A percentile compares a stretch with the other conserved stretches of the same genome.
phyloP scores from a whole-genome alignment of 1,284 basidiomycete species.

The Ustilago loliicola region DNA sequence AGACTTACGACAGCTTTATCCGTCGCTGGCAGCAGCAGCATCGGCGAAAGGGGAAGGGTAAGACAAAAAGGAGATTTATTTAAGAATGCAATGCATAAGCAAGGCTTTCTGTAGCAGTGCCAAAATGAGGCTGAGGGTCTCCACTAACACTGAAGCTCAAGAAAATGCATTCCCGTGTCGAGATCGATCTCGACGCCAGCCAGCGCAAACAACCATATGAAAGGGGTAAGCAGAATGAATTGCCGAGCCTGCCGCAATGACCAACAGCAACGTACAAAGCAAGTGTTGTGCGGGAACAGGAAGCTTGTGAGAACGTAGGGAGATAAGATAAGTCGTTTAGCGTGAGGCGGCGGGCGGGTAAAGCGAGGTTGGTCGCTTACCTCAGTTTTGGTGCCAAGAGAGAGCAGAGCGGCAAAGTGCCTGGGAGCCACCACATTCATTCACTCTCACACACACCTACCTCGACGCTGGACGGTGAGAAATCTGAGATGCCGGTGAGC shows the following conservation, averaged over 20 bases:
- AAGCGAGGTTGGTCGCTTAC: background rate
- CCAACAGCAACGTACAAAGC: too few relatives aligned
- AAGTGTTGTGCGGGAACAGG: too few relatives aligned
- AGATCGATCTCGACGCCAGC: background rate
- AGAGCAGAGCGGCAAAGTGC: background rate
- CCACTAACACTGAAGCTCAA: background rate
- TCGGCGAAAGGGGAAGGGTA: background rate
- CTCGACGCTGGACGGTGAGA: too few relatives aligned
- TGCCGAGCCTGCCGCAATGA: too few relatives aligned
- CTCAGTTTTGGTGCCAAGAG: background rate
- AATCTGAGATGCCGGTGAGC: too few relatives aligned
- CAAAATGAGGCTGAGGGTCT: background rate
- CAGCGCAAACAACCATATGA: too few relatives aligned
- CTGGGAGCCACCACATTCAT: background rate
- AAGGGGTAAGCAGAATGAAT: too few relatives aligned
- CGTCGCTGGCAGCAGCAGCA: background rate
- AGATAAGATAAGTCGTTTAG: background rate
- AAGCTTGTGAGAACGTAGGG: background rate
- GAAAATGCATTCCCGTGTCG: background rate
- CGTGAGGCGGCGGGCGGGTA: background rate
- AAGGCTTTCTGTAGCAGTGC: background rate
- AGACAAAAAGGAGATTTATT: background rate
- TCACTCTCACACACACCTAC: too few relatives aligned
- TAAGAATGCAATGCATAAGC: conserved; percentile 6
- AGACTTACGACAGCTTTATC: background rate